These are phyloP conservation scores for Akanthomyces muscarius DNA, from an alignment of 2,329 filamentous ascomycete genomes.

Conservation along the genomic window DNA sequence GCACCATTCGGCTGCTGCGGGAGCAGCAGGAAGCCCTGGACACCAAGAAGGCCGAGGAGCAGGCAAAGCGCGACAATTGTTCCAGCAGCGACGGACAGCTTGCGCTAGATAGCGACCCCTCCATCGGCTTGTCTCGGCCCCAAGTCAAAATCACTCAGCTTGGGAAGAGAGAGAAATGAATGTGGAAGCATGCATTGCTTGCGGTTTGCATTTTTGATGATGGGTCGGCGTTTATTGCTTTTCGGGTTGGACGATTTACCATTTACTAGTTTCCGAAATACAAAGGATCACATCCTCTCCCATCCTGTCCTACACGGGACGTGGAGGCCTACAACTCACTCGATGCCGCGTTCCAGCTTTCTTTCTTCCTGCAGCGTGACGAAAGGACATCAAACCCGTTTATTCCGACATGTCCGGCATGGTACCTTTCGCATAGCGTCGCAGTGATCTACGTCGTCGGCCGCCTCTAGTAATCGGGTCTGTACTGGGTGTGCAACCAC, in stretches of 20 bases:
- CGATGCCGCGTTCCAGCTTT: neutral
- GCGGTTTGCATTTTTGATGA: neutral
- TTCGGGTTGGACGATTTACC: neutral
- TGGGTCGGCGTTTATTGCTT: neutral
- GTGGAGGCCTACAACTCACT: neutral
- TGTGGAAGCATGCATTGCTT: neutral
- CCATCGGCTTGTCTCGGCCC: neutral
- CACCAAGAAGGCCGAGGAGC: conserved; percentile 29
- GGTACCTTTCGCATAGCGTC: neutral
- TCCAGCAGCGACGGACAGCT: conserved; percentile 15
- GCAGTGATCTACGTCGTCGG: neutral
- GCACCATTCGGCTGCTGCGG: conserved; percentile 41
- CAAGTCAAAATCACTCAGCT: neutral
- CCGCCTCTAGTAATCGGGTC: neutral
- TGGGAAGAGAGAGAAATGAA: neutral
- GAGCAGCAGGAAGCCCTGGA: conserved; percentile 41
- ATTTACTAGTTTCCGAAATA: conserved; percentile 1
- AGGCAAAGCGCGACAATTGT: conserved; percentile 23
- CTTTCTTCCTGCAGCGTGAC: neutral
- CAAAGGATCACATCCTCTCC: neutral
- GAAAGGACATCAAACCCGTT: neutral
- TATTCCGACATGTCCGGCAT: neutral
- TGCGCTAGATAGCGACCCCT: neutral
- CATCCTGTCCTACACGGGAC: neutral
- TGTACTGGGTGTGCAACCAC: neutral